Base-by-base conservation (phyloP, 1,284 basidiomycete genomes). In the Moesziomyces parantarcticus region DNA sequence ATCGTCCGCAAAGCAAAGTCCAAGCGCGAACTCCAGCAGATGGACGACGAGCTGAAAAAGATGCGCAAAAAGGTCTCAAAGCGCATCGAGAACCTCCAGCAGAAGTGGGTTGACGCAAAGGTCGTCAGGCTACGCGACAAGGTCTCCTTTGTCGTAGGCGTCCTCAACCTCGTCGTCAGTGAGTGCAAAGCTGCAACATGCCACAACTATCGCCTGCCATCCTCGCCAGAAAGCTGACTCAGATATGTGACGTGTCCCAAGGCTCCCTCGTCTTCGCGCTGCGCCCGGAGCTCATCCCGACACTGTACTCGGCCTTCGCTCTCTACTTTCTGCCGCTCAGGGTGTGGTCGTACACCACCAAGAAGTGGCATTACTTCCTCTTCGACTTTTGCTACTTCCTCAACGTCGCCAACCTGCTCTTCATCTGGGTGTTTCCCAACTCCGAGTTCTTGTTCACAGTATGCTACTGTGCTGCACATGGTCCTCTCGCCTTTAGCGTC, bases 401-500 rank as follows among this genome's bases (percentile, higher is more conserved):
- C 85, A 93, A 94, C 85, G 88, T 95, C 65, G 82, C 94, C 68
- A 97, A 90, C 86, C 88, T 96, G 36, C 42, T 73, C 18, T 76
- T 76, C 49, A 50, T 80, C 36, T 80, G 78, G 78, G 56, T 77
- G 13, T 75, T 74, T 25, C 78, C 78, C 0, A n/a, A 56, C 16
- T 70, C 61, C 26, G 54, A 58, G 39, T 79, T 78, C 57, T 55
- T 80, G 40, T 77, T 79, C 55, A 76, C 72, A 34, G 75, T 77
- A 41, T 80, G 56, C 52, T 77, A 75, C 58, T 76, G 70, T 53
- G 74, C 71, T 25, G 78, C 73, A 4, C 68, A 71, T 23, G 87
- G 94, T 0, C 90, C 92, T 0, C 88, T 97, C 36, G 95, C 93
- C 0, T 93, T 92, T 69, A 93, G 93, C 0, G 93, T 97, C 46